Evolutionary conservation across 306 rosid genomes (phyloP).

Genomic region (Vicia sativa): DNA sequence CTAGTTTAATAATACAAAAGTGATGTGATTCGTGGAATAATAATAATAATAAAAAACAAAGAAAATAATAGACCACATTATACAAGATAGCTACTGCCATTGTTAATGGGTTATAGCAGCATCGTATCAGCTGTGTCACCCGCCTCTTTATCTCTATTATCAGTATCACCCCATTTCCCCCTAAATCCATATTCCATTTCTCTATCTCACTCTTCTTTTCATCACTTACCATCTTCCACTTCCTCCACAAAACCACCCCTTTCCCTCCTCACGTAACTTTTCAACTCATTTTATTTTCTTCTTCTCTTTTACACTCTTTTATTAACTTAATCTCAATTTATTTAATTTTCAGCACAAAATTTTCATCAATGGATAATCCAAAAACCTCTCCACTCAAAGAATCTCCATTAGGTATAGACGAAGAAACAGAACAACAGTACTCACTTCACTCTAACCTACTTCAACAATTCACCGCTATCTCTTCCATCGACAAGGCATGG

Average conservation of each 20-base stretch:
- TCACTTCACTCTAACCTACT: conserved; percentile 72
- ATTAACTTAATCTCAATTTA: conserved; percentile 2
- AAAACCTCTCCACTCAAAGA: conserved; percentile 37
- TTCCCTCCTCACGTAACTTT: conserved; percentile 29
- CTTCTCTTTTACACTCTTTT: neutral
- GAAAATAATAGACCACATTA: too few relatives aligned
- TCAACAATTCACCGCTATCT: conserved; percentile 59
- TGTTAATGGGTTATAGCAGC: conserved; percentile 1
- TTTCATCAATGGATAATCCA: conserved; percentile 61
- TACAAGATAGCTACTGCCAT: neutral
- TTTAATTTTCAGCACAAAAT: conserved; percentile 39
- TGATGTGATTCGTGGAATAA: too few relatives aligned
- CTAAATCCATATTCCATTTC: neutral
- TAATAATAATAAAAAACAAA: too few relatives aligned
- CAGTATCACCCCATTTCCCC: neutral
- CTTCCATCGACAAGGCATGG: conserved; percentile 83
- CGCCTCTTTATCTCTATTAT: neutral
- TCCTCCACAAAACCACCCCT: neutral
- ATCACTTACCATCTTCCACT: neutral
- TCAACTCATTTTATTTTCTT: neutral
- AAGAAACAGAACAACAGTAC: conserved; percentile 63
- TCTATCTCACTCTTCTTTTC: neutral
- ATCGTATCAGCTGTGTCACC: neutral
- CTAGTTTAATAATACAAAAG: too few relatives aligned
- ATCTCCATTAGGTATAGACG: conserved; percentile 59